phyloP scores from a whole-genome alignment of 768 basidiomycete species.

The Coprinopsis marcescibilis region DNA sequence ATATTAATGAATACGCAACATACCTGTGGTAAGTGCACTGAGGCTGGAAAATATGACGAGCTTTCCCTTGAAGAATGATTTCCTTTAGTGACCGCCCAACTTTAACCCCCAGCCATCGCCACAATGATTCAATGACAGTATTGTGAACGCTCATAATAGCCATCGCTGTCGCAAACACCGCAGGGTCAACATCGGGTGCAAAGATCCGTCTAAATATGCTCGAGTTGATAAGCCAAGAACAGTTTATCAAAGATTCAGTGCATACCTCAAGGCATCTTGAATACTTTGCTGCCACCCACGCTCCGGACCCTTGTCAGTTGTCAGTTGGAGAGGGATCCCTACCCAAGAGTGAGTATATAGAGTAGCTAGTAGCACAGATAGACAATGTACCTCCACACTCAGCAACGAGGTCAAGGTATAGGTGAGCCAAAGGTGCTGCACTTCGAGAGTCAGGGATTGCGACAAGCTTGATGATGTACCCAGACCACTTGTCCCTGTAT shows the following conservation, averaged over 20 bases:
- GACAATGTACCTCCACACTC: conserved; percentile 19
- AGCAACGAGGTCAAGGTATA: conserved; percentile 27
- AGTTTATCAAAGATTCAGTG: not conserved
- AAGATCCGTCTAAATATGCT: conserved; percentile 13
- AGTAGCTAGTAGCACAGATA: not conserved
- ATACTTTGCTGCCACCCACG: conserved; percentile 20
- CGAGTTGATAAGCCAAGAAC: not conserved
- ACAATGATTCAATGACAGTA: conserved; percentile 25
- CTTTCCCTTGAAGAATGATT: conserved; percentile 17
- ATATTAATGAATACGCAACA: conserved; percentile 2
- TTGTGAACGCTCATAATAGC: conserved; percentile 25
- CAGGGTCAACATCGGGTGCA: conserved; percentile 18
- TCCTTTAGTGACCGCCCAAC: conserved; percentile 14
- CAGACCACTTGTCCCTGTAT: conserved; percentile 10
- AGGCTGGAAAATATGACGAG: conserved; percentile 15
- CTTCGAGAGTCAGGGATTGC: conserved; percentile 1
- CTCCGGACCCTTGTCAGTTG: conserved; percentile 26
- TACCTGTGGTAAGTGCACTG: conserved; percentile 17
- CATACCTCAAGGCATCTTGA: conserved; percentile 14
- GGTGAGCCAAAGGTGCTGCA: conserved; percentile 21
- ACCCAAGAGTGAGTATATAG: not conserved
- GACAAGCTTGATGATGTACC: not conserved
- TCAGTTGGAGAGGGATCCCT: conserved; percentile 24
- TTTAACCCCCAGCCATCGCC: conserved; percentile 22
- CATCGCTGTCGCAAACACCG: conserved; percentile 13